Evolutionary conservation across 441 rosid genomes (phyloP), one percentile per base, ranked within the genome.

Genomic region (Populus trichocarpa): DNA sequence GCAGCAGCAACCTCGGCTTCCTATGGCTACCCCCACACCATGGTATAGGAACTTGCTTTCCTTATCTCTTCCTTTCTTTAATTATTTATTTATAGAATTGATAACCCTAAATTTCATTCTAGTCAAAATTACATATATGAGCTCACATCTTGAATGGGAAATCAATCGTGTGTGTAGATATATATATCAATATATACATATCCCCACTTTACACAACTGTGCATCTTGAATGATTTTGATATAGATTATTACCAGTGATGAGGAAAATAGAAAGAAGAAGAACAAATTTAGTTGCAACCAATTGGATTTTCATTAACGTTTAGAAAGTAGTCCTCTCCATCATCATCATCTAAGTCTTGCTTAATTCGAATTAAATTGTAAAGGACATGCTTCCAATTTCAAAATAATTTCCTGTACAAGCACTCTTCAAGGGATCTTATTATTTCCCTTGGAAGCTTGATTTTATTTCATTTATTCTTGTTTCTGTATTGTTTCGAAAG

Each of bases 1-100:
- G 68, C 88, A 59, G 76, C 90, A 61, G 70, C 89, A 71, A 76
- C 95, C 71, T 78, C 91, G 16, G 78, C 87, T 87, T 86, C 98
- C 76, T 85, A 88, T 83, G 90, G 93, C 75, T 86, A 85, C 50
- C 93, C 93, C 70, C 85, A 81, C 80, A 75, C 84, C 83, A 83
- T 88, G 95, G 98, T 92, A 89, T 38, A 72, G 6, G 20, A 25
- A 6, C 23, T 50, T 68, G 2, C 38, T 25, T 25, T 46, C 66
- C 7, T 12, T 5, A 6, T 72, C 35, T 18, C 9, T 14, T 28
- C 36, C n/a, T 46, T 40, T 30, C 61, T 53, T 57, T 20, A 30
- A 26, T 13, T 73, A 14, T 59, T 30, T n/a, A 11, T n/a, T 57
- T 0, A 2, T 67, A 26, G 61, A 53, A 53, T 53, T 53, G n/a